A percentile compares a stretch with the other conserved stretches of the same genome.
Conservation (phyloP, 2,329 filamentous ascomycete species). For the Sporothrix protearum region DNA sequence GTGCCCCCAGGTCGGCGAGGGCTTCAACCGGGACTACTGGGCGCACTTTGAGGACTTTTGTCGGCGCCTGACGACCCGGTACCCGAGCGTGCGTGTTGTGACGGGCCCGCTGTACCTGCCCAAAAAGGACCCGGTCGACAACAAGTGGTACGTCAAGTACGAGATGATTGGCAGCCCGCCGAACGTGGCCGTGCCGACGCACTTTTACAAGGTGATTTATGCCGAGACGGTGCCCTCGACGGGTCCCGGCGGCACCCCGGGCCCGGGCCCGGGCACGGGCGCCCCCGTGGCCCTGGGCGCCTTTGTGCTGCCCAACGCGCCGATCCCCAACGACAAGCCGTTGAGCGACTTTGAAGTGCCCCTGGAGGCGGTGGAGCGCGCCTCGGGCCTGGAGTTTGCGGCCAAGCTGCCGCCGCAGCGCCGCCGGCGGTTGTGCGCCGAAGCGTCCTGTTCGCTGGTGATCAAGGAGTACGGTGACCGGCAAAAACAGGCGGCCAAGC, state of each 20-base stretch:
- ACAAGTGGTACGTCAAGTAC: slow-evolving; percentile 93
- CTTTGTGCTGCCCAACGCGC: slow-evolving; percentile 91
- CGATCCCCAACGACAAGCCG: slow-evolving; percentile 81
- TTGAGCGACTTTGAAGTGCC: slow-evolving; percentile 92
- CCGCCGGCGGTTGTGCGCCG: slow-evolving; percentile 76
- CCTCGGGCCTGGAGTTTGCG: slow-evolving; percentile 88
- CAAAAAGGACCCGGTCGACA: slow-evolving; percentile 72
- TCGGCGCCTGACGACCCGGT: slow-evolving; percentile 71
- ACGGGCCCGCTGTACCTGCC: slow-evolving; percentile 94
- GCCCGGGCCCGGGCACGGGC: slow-evolving; percentile 46
- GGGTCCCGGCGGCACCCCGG: slow-evolving; percentile 56
- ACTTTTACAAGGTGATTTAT: slow-evolving; percentile 99
- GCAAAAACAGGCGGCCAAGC: slow-evolving; percentile 54
- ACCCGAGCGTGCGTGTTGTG: slow-evolving; percentile 84
- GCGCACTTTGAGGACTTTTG: slow-evolving; percentile 98
- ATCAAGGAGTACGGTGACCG: slow-evolving; percentile 71
- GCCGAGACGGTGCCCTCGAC: slow-evolving; percentile 71
- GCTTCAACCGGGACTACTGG: slow-evolving; percentile 99
- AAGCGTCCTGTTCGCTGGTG: slow-evolving; percentile 77
- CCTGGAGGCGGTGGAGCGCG: slow-evolving; percentile 85
- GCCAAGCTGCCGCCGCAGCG: slow-evolving; percentile 69
- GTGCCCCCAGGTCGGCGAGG: slow-evolving; percentile 96
- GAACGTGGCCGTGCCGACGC: slow-evolving; percentile 91
- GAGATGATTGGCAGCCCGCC: slow-evolving; percentile 94
- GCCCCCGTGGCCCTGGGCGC: slow-evolving; percentile 85